Conservation (phyloP, 208 protist genomes). For the Sergeia podlipaevii region DNA sequence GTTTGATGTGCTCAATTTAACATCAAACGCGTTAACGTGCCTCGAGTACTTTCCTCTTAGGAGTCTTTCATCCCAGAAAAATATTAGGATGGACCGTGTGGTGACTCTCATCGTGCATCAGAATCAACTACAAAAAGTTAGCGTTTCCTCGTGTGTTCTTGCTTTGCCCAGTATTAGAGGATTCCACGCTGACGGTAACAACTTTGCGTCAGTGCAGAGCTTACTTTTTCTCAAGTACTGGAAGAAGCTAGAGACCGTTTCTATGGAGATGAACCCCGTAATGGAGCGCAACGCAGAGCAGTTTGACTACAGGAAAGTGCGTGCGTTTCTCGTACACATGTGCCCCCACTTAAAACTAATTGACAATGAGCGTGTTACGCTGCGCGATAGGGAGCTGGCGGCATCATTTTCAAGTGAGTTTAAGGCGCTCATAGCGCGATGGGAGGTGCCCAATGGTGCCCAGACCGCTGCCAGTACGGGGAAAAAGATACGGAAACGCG, state of each 20-base stretch:
- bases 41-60: constrained; percentile 73
- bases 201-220: constrained; percentile 43
- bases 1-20: constrained; percentile 87
- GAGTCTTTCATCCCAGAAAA: constrained; percentile 7
- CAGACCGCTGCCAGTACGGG: constrained; percentile 12
- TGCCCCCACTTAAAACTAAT: constrained; percentile 80
- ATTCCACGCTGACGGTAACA: constrained; percentile 79
- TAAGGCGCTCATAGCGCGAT: constrained; percentile 26
- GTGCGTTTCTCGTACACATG: constrained; percentile 76
- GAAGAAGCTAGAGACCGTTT: constrained; percentile 68
- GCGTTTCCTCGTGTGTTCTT: constrained; percentile 56
- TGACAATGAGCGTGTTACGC: constrained; percentile 82
- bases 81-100: constrained; percentile 46
- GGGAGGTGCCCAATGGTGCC: constrained; percentile 11
- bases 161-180: constrained; percentile 66
- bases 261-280: constrained; percentile 69
- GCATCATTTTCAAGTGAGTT: constrained; percentile 30
- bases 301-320: constrained; percentile 39
- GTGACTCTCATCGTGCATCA: constrained; percentile 72
- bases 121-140: constrained; percentile 78
- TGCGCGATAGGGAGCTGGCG: constrained; percentile 29
- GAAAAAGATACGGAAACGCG: constrained; percentile 73
- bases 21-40: constrained; percentile 65
- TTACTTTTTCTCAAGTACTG: constrained; percentile 69
- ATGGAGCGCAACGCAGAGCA: constrained; percentile 36